Conservation (phyloP, 495 filamentous ascomycete species). For the Neurospora africana region DNA sequence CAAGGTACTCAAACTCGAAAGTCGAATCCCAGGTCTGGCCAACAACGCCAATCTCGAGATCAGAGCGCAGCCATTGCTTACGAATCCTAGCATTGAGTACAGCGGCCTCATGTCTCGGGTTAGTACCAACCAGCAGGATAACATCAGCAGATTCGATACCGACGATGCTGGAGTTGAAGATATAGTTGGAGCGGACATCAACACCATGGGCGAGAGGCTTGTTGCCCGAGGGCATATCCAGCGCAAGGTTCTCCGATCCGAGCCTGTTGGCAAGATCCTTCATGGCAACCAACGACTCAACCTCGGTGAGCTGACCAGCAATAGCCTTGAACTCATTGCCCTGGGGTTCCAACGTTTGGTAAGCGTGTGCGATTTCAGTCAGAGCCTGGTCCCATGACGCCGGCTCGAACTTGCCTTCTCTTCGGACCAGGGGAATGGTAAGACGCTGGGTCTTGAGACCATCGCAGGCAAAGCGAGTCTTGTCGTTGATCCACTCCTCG, state of each 20-base stretch:
- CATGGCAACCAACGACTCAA: conserved; percentile 87
- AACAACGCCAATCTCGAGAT: conserved; percentile 84
- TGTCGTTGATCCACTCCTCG: conserved; percentile 99
- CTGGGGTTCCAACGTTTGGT: conserved; percentile 62
- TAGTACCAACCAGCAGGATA: conserved; percentile 87
- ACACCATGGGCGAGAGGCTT: conserved; percentile 83
- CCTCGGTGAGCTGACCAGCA: conserved; percentile 81
- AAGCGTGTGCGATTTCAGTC: conserved; percentile 68
- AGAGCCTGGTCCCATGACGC: conserved; percentile 91
- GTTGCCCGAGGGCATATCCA: conserved; percentile 79
- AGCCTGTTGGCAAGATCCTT: conserved; percentile 95
- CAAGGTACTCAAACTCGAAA: conserved; percentile 86
- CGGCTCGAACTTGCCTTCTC: conserved; percentile 78
- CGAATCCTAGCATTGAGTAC: conserved; percentile 91
- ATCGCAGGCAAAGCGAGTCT: conserved; percentile 92
- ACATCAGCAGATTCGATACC: conserved; percentile 89
- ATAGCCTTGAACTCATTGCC: conserved; percentile 93
- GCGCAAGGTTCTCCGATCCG: conserved; percentile 86
- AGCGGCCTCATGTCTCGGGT: conserved; percentile 88
- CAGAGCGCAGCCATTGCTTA: conserved; percentile 94
- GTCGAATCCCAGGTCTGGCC: conserved; percentile 86
- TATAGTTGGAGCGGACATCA: conserved; percentile 87
- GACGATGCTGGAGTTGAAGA: conserved; percentile 90
- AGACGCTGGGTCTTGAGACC: conserved; percentile 91
- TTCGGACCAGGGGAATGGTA: conserved; percentile 82